Evolutionary conservation across 2,329 filamentous ascomycete genomes (phyloP), one percentile per base, ranked within the genome.

Genomic region (Aspergillus pseudonomiae): DNA sequence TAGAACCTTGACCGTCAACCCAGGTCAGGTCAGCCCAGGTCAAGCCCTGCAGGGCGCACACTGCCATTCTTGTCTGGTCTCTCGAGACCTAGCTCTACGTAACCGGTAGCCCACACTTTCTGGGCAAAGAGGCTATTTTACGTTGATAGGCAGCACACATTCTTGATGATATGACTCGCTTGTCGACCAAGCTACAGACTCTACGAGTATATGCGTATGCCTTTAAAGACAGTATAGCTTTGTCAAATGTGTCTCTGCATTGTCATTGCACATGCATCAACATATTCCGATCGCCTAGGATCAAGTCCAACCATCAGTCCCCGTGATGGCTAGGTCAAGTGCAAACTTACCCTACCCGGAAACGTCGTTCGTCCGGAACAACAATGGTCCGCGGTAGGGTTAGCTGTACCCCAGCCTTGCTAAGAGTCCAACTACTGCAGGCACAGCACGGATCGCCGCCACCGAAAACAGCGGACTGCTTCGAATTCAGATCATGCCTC

Each of bases 381-480:
- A 41, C 10, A 2, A 57, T 46, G 9, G 4, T 21, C 39, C 39
- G 21, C 19, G 54, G 26, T 30, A 57, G 43, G 55, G 36, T 34
- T 34, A 24, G 7, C 28, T 58, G 28, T 57, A 57, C 52, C 52
- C 52, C 52, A 55, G 36, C 52, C 52, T 55, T 24, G n/a, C 52
- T 55, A 55, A 55, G 7, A 54, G 21, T 21, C 19, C 52, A 55
- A 26, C 52, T 55, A 55, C 52, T 55, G 52, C 52, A 55, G 52
- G 32, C 52, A 55, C 52, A 26, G 11, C 19, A 32, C 30, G 52
- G 52, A 55, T 55, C 52, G 11, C 52, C 52, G 52, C 34, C 52
- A 24, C 52, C 52, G 52, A 55, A 55, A 55, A 39, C 52, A 55
- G 32, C 52, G 32, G 52, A 55, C 32, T 39, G 52, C 52, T 54